Percentiles rank a stretch among this genome's conserved stretches.
phyloP scores from a whole-genome alignment of 192 early-diverging fungal genomes.

The Coemansia asiatica region DNA sequence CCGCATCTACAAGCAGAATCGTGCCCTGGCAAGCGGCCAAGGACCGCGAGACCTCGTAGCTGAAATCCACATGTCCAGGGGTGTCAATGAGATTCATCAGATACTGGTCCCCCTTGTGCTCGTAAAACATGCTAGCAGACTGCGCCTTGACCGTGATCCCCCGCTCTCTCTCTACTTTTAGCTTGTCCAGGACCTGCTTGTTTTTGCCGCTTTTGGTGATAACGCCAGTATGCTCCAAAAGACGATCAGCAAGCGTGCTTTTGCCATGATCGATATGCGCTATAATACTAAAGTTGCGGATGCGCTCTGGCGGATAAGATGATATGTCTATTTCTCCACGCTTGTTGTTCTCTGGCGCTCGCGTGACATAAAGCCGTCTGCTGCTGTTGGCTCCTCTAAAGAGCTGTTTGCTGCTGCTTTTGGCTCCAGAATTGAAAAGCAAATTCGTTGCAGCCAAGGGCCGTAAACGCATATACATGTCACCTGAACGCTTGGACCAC shows the following conservation, averaged over 20 bases:
- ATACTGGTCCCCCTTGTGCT: slow-evolving; percentile 75
- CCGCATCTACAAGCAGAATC: slow-evolving; percentile 87
- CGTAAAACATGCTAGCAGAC: slow-evolving; percentile 89
- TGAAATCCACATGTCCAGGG: slow-evolving; percentile 92
- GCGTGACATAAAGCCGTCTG: slow-evolving; percentile 9
- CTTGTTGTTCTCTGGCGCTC: slow-evolving; percentile 11
- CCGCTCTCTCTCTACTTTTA: slow-evolving; percentile 92
- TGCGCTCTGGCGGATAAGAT: slow-evolving; percentile 71
- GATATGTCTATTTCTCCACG: slow-evolving; percentile 59
- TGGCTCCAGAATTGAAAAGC: background rate
- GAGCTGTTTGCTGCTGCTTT: slow-evolving; percentile 5
- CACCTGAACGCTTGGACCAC: background rate
- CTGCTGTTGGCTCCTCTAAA: slow-evolving; percentile 1
- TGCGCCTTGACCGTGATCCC: slow-evolving; percentile 99
- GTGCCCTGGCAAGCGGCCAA: slow-evolving; percentile 93
- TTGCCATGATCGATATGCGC: slow-evolving; percentile 89
- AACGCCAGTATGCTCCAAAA: slow-evolving; percentile 88
- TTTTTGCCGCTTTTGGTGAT: slow-evolving; percentile 70
- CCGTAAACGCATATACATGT: slow-evolving; percentile 5
- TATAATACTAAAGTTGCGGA: slow-evolving; percentile 92
- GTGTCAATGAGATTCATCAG: slow-evolving; percentile 95
- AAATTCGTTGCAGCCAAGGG: background rate
- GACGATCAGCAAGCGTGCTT: slow-evolving; percentile 87
- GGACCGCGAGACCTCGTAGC: slow-evolving; percentile 93
- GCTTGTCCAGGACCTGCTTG: slow-evolving; percentile 93